phyloP scores from a whole-genome alignment of 2,329 filamentous ascomycete species.

The Paracoccidioides brasiliensis region DNA sequence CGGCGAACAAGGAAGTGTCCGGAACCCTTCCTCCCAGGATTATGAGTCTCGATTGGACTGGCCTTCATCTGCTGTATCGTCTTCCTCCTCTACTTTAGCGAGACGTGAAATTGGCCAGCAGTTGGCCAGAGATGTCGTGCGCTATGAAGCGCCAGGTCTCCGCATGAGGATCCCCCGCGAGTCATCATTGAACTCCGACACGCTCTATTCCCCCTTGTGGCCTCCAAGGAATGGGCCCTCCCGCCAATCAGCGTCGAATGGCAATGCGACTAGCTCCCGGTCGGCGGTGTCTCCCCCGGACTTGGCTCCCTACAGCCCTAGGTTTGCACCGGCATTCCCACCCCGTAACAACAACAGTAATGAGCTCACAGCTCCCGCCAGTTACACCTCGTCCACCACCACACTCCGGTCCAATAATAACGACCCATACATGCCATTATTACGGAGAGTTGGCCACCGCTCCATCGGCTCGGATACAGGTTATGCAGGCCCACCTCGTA shows the following conservation, averaged over 20 bases:
- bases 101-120: slow-evolving; percentile 24
- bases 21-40: slow-evolving; percentile 1
- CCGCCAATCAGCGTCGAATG: neutral
- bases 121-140: slow-evolving; percentile 23
- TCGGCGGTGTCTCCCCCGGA: slow-evolving; percentile 8
- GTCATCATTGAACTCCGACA: slow-evolving; percentile 21
- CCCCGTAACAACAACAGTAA: neutral
- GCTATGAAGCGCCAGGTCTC: slow-evolving; percentile 21
- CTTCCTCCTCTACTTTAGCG: slow-evolving; percentile 14
- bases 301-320: slow-evolving; percentile 24
- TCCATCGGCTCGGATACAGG: slow-evolving; percentile 17
- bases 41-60: slow-evolving; percentile 14
- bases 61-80: slow-evolving; percentile 7
- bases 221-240: slow-evolving; percentile 14
- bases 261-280: neutral
- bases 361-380: neutral
- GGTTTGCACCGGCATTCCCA: slow-evolving; percentile 32
- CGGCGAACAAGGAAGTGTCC: slow-evolving; percentile 9
- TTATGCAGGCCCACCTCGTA: slow-evolving; percentile 11
- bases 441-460: slow-evolving; percentile 25
- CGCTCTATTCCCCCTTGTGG: slow-evolving; percentile 16
- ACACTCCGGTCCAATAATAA: slow-evolving; percentile 9
- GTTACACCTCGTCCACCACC: neutral
- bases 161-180: slow-evolving; percentile 27
- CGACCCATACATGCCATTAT: slow-evolving; percentile 16